Percentiles rank a stretch among this genome's conserved stretches.
phyloP scores from a whole-genome alignment of 257 asterid species.

The Fraxinus quadrangulata region DNA sequence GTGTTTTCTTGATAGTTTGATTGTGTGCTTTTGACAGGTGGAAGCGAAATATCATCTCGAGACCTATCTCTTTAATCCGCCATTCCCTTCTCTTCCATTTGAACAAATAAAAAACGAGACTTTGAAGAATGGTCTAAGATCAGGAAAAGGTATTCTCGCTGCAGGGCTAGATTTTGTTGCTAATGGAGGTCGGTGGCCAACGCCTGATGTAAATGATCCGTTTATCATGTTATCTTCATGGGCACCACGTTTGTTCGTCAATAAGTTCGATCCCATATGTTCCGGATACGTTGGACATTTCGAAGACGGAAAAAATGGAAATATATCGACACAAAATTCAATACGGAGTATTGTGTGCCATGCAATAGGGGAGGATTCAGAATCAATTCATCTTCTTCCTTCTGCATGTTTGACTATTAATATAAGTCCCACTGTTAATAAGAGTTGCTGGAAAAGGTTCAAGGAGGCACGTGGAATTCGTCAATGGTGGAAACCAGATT shows the following conservation, averaged over 20 bases:
- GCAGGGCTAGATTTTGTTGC: constrained; percentile 60
- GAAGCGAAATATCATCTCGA: constrained; percentile 43
- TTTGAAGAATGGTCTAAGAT: constrained; percentile 51
- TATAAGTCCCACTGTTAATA: constrained; percentile 18
- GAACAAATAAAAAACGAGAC: constrained; percentile 47
- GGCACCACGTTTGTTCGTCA: constrained; percentile 67
- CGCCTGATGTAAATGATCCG: constrained; percentile 22
- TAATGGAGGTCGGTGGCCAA: constrained; percentile 17
- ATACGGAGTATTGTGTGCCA: constrained; percentile 46
- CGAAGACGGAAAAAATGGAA: constrained; percentile 56
- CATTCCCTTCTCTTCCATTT: constrained; percentile 63
- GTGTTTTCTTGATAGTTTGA: neutral
- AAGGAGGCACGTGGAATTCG: constrained; percentile 63
- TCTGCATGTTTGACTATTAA: constrained; percentile 55
- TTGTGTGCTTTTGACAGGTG: neutral
- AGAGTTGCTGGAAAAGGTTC: constrained; percentile 6
- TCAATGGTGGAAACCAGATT: constrained; percentile 72
- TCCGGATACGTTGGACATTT: constrained; percentile 63
- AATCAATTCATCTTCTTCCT: constrained; percentile 71
- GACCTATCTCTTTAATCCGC: constrained; percentile 74
- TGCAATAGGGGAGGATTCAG: constrained; percentile 46
- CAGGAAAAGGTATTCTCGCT: constrained; percentile 46
- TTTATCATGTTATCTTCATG: constrained; percentile 51
- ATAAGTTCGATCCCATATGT: constrained; percentile 63
- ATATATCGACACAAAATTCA: constrained; percentile 60